phyloP scores from a whole-genome alignment of 768 basidiomycete genomes.

The Chiua virens region DNA sequence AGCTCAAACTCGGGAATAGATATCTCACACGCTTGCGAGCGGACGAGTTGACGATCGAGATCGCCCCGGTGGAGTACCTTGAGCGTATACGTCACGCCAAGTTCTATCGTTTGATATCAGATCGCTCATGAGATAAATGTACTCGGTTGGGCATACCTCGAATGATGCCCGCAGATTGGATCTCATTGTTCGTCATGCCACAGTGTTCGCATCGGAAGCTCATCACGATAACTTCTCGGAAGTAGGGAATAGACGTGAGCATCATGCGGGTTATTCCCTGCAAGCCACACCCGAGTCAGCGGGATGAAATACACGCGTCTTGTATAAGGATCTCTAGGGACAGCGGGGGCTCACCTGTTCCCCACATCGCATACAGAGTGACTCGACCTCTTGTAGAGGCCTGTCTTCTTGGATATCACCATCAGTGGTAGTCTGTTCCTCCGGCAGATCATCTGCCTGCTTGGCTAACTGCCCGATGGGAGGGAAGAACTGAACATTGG shows the following conservation, averaged over 20 bases:
- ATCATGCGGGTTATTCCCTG: slow-evolving; percentile 89
- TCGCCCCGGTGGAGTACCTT: slow-evolving; percentile 73
- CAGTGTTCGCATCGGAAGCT: slow-evolving; percentile 96
- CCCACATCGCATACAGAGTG: slow-evolving; percentile 90
- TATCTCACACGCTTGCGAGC: slow-evolving; percentile 80
- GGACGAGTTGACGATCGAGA: slow-evolving; percentile 90
- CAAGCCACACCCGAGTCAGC: slow-evolving; percentile 16
- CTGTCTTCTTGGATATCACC: slow-evolving; percentile 42
- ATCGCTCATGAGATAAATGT: not conserved
- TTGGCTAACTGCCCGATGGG: slow-evolving; percentile 56
- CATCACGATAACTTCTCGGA: slow-evolving; percentile 93
- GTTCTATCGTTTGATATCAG: slow-evolving; percentile 47
- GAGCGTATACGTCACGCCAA: slow-evolving; percentile 80
- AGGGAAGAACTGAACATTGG: slow-evolving; percentile 48
- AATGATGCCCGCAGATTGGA: slow-evolving; percentile 86
- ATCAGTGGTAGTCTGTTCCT: slow-evolving; percentile 25
- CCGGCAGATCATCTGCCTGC: slow-evolving; percentile 38
- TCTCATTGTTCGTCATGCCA: slow-evolving; percentile 87
- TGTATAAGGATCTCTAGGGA: not conserved
- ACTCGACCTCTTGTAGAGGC: slow-evolving; percentile 82
- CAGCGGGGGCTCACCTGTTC: slow-evolving; percentile 65
- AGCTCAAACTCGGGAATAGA: slow-evolving; percentile 85
- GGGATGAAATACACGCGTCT: not conserved
- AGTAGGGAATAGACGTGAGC: slow-evolving; percentile 92
- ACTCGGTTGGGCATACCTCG: slow-evolving; percentile 54